Evolutionary conservation across 441 rosid species (phyloP), one percentile per base, ranked within the genome.

Genomic region (Melastoma candidum): DNA sequence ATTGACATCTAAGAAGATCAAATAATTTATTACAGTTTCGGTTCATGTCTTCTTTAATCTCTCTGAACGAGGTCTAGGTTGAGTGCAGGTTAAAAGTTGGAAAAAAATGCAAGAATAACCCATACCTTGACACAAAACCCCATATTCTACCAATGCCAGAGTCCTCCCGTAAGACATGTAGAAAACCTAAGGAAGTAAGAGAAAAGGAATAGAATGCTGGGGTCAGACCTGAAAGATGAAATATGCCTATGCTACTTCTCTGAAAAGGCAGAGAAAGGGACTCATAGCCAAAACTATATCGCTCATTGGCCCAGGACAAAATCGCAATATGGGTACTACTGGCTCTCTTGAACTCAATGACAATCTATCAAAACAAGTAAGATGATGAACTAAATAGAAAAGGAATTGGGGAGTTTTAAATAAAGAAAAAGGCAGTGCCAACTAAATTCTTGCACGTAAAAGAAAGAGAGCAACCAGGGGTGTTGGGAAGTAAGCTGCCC

Each of bases 81-180:
- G 13, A 36, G 0, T 36, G 25, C 2, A 7, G 14, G 17, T 41
- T 26, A 56, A 50, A 7, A 49, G 60, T 29, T 14, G 41, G 32
- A 39, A 57, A 14, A 46, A 25, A 24, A 44, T 39, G 3, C 58
- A 47, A 59, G 12, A 56, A 11, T 26, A 57, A 25, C 8, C 22
- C 54, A 44, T 71, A 80, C 97, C 97, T 90, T 61, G 95, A 84
- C 68, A 87, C 68, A 27, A 90, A 78, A 9, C 97, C 87, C 99
- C 94, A 90, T 26, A 90, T 59, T 57, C 94, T 82, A 59, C 88
- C 64, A 53, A 92, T 71, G 55, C 95, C 96, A 1, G 78, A 54
- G 74, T 90, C 95, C 71, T 90, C 92, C 47, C 83, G 84, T 49
- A 94, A 74, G 77, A 85, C 95, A 22, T 70, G 72, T 50, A 62